Conservation (phyloP, 2,329 filamentous ascomycete species). For the Tolypocladium guangdongense region DNA sequence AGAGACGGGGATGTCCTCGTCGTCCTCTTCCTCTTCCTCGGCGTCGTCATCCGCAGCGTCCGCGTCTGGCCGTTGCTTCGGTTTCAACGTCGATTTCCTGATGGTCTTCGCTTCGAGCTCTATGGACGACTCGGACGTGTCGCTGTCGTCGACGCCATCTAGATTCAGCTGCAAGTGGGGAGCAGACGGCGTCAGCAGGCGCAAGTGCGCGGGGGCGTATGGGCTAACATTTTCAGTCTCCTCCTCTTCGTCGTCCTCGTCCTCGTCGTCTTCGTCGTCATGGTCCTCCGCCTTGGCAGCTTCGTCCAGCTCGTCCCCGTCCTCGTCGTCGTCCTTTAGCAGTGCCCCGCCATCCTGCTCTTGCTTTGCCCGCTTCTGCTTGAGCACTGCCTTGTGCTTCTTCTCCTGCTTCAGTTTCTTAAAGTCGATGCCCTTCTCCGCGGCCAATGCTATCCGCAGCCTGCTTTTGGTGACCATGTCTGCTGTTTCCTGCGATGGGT, state of each 20-base stretch:
- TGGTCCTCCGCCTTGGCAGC: constrained; percentile 24
- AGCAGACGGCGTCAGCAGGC: neutral
- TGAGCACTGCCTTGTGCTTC: constrained; percentile 31
- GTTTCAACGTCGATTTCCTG: constrained; percentile 18
- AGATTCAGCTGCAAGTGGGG: constrained; percentile 33
- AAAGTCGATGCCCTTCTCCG: constrained; percentile 43
- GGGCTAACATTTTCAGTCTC: constrained; percentile 9
- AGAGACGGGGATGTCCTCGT: constrained; percentile 81
- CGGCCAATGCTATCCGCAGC: constrained; percentile 41
- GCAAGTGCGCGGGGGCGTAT: neutral
- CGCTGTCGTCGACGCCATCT: constrained; percentile 48
- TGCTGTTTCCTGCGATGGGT: neutral
- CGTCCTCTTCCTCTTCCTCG: constrained; percentile 60
- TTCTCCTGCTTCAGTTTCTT: constrained; percentile 40
- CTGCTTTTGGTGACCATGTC: constrained; percentile 35
- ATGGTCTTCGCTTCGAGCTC: constrained; percentile 64
- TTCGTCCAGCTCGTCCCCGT: constrained; percentile 8
- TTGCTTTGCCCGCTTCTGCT: constrained; percentile 20
- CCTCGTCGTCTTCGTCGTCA: constrained; percentile 21
- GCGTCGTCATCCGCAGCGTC: constrained; percentile 43
- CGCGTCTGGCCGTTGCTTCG: constrained; percentile 11
- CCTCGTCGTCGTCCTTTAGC: constrained; percentile 1
- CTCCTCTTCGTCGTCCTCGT: constrained; percentile 23
- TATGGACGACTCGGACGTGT: constrained; percentile 57
- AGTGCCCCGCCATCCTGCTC: constrained; percentile 11